These are phyloP conservation scores for Alternaria viburni DNA, from an alignment of 2,329 filamentous ascomycete genomes.

Conservation along the genomic window DNA sequence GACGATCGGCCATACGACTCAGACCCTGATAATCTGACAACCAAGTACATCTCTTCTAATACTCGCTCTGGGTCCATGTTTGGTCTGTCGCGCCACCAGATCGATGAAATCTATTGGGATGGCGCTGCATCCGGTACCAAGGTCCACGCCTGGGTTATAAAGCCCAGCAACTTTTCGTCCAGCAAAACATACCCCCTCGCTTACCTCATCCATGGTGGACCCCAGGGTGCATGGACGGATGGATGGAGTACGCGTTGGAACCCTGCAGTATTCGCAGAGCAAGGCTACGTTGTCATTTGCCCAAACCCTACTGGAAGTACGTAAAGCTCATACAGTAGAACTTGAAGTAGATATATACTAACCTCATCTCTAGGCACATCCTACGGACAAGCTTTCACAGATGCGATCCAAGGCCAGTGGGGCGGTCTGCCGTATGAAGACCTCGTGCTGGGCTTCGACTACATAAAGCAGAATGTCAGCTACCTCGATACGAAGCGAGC, in stretches of 20 bases:
- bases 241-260: slow-evolving; percentile 87
- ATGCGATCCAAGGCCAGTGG: slow-evolving; percentile 82
- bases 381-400: slow-evolving; percentile 77
- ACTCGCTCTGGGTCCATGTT: slow-evolving; percentile 70
- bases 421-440: slow-evolving; percentile 85
- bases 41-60: slow-evolving; percentile 63
- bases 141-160: slow-evolving; percentile 74
- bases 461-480: slow-evolving; percentile 68
- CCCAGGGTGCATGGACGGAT: slow-evolving; percentile 77
- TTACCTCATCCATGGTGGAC: slow-evolving; percentile 83
- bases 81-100: slow-evolving; percentile 68
- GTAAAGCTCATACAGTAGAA: too few species aligned
- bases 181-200: slow-evolving; percentile 78
- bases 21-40: slow-evolving; percentile 33
- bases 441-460: slow-evolving; percentile 77
- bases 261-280: slow-evolving; percentile 82
- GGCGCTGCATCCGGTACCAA: slow-evolving; percentile 66
- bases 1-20: slow-evolving; percentile 27
- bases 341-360: neutral
- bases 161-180: slow-evolving; percentile 68
- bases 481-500: slow-evolving; percentile 73
- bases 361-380: slow-evolving; percentile 54
- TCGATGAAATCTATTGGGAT: slow-evolving; percentile 72
- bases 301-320: slow-evolving; percentile 83
- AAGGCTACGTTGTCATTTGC: slow-evolving; percentile 81